Evolutionary conservation across 2,329 filamentous ascomycete species (phyloP).

Genomic region (Allantophomopsis lycopodina): DNA sequence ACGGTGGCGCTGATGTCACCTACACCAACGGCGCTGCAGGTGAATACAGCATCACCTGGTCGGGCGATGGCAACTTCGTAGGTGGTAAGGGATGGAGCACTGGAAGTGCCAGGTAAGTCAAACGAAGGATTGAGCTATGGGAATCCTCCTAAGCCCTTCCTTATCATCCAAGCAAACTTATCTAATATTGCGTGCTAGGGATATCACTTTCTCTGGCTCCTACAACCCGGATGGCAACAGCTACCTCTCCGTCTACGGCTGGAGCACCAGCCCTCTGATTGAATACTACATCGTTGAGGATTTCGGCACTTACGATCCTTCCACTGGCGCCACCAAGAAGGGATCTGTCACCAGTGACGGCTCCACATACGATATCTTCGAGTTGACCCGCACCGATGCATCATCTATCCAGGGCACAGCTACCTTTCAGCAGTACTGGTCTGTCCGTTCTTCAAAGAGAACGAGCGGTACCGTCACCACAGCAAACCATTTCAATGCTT

Average conservation of each 20-base stretch:
- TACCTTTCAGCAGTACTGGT: conserved; percentile 38
- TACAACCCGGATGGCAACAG: conserved; percentile 23
- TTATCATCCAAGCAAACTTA: not conserved
- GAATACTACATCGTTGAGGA: conserved; percentile 45
- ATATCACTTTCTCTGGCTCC: conserved; percentile 24
- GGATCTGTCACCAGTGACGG: conserved; percentile 37
- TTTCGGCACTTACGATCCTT: conserved; percentile 33
- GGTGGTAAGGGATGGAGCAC: conserved; percentile 32
- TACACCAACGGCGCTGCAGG: conserved; percentile 39
- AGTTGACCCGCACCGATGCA: not conserved
- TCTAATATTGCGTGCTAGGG: conserved; percentile 8
- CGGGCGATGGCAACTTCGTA: conserved; percentile 27
- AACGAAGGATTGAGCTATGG: too few relatives aligned
- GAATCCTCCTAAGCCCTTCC: not conserved
- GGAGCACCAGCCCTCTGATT: conserved; percentile 36
- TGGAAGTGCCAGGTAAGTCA: conserved; percentile 17
- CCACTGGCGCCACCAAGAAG: conserved; percentile 28
- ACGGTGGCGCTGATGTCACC: conserved; percentile 29
- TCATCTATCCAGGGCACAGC: conserved; percentile 24
- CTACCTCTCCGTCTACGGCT: conserved; percentile 43
- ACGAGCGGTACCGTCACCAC: conserved; percentile 32
- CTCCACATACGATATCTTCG: conserved; percentile 30
- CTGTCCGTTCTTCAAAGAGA: conserved; percentile 27
- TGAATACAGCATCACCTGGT: conserved; percentile 33
- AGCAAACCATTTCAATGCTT: conserved; percentile 35